Percentiles rank a stretch among this genome's conserved stretches.
Conservation (phyloP, 768 basidiomycete species). For the Leccinum rimulosum region DNA sequence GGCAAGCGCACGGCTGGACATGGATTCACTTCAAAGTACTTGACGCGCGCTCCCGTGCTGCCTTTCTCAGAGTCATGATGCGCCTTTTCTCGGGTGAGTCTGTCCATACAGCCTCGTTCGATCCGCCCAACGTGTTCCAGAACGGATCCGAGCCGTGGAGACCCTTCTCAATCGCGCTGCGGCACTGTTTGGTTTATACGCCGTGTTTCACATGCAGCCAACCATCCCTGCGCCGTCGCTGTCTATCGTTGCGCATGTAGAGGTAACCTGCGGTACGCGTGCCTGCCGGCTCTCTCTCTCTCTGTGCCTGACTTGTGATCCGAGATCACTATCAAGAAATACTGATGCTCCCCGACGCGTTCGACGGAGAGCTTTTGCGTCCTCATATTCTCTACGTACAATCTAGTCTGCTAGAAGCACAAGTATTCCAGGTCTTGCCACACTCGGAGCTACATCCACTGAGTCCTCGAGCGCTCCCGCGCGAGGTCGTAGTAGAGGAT, state of each 20-base stretch:
- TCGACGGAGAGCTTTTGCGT: conserved; percentile 40
- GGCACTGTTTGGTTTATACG: conserved; percentile 69
- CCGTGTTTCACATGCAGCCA: conserved; percentile 70
- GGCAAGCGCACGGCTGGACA: conserved; percentile 67
- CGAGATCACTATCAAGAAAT: conserved; percentile 59
- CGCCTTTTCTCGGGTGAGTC: conserved; percentile 66
- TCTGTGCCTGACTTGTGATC: conserved; percentile 5
- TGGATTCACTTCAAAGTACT: conserved; percentile 76
- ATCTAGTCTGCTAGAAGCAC: conserved; percentile 43
- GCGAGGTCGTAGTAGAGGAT: conserved; percentile 58
- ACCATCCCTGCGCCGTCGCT: conserved; percentile 49
- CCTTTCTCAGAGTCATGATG: conserved; percentile 56
- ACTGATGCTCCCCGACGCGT: conserved; percentile 42
- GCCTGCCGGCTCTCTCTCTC: not conserved
- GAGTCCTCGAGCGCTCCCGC: conserved; percentile 65
- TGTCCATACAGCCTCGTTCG: not conserved
- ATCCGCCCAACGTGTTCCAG: conserved; percentile 33
- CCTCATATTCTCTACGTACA: conserved; percentile 50
- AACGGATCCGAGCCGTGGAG: conserved; percentile 49
- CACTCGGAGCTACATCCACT: conserved; percentile 44
- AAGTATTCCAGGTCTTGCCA: conserved; percentile 63
- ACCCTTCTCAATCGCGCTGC: conserved; percentile 53
- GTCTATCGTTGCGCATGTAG: conserved; percentile 49
- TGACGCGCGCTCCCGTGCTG: conserved; percentile 62
- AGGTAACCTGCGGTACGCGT: conserved; percentile 55